Evolutionary conservation across 163 green algal genomes (phyloP), one percentile per base, ranked within the genome.

Genomic region (Scenedesmus sp.): DNA sequence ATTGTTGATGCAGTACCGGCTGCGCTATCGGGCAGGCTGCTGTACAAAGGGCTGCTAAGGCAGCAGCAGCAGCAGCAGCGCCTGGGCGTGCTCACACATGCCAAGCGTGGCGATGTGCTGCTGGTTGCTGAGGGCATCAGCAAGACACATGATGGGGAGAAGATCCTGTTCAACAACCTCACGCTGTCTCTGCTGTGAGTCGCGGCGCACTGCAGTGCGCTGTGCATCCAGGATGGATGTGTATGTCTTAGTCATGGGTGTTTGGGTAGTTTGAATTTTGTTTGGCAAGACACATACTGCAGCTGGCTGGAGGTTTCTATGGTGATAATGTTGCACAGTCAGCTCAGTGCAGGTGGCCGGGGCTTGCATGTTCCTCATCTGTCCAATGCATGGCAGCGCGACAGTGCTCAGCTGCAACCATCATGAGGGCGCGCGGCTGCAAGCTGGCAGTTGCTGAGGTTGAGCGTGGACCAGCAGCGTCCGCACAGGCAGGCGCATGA

Each of bases 61-160:
- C 73, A 76, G 13, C 73, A 83, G 33, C 86, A 90, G 49, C 73
- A 85, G 20, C 49, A 84, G 51, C 49, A 76, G 51, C 49, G 46
- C 16, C 40, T 42, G 46, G 51, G 37, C 20, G 37, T 88, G 51
- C 9, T 81, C 1, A 26, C 53, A 3, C 76, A 70, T 40, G 87
- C 61, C 61, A 92, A 46, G 81, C 68, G 40, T 9, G 81, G 82
- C 37, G 88, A 92, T 56, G 88, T 92, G 68, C 70, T 97, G 81
- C 70, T 97, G 0, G 93, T 95, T 2, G 93, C 94, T 10, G 94
- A 97, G 81, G 92, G 83, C 16, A 56, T 98, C n/a, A 85, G 81
- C 42, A 97, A 97, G 87, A 97, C 93, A 5, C 94, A 96, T 80
- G 95, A 97, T 78, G 96, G 96, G 15, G 92, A 97, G 40, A 95